Evolutionary conservation across 2,329 filamentous ascomycete species (phyloP).

Genomic region (Epichloe baconii): DNA sequence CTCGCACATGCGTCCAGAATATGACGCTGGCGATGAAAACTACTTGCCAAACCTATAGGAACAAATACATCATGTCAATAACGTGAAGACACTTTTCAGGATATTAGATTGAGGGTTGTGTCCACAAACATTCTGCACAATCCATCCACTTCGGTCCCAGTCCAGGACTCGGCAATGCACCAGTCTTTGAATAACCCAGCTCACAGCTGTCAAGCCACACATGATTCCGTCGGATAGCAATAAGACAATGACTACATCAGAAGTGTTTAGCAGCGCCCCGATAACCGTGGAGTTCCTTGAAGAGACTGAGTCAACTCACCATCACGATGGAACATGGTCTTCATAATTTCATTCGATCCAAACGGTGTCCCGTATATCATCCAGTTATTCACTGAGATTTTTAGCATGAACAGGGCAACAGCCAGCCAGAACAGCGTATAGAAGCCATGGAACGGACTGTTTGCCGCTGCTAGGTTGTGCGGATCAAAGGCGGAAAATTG

Average conservation of each 20-base stretch:
- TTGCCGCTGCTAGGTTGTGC: constrained; percentile 49
- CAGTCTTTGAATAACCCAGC: constrained; percentile 50
- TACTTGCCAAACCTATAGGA: constrained; percentile 49
- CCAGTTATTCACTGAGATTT: constrained; percentile 57
- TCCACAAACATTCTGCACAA: constrained; percentile 50
- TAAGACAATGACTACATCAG: constrained; percentile 33
- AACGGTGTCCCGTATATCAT: constrained; percentile 53
- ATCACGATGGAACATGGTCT: constrained; percentile 47
- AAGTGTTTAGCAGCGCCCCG: not conserved
- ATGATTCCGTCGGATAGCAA: constrained; percentile 55
- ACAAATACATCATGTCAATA: not conserved
- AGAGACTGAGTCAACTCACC: constrained; percentile 15
- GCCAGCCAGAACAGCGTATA: constrained; percentile 69
- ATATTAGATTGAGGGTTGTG: not conserved
- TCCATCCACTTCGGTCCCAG: constrained; percentile 59
- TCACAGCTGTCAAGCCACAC: constrained; percentile 51
- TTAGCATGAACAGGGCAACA: constrained; percentile 51
- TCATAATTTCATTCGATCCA: constrained; percentile 59
- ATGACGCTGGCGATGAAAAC: constrained; percentile 49
- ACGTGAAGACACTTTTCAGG: too few relatives aligned
- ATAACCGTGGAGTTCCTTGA: too few relatives aligned
- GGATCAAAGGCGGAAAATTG: constrained; percentile 65
- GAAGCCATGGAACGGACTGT: constrained; percentile 66
- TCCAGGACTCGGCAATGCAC: constrained; percentile 46
- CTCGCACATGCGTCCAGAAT: constrained; percentile 52